Conservation (phyloP, 1,284 basidiomycete species). For the Dichomitus squalens region DNA sequence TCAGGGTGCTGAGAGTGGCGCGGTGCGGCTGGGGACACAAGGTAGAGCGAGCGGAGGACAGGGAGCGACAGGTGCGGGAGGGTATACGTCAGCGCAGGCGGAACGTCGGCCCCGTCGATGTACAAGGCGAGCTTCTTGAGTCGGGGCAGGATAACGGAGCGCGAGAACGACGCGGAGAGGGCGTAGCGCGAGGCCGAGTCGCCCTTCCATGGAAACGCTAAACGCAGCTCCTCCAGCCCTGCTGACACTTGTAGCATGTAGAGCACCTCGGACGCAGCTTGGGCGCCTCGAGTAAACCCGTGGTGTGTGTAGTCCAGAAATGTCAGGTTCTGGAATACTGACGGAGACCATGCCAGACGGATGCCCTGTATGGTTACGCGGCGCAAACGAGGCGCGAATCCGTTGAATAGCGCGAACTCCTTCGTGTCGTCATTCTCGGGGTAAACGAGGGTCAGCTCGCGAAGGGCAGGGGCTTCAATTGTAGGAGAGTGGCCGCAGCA, state of each 20-base stretch:
- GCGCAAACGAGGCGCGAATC: slow-evolving; percentile 57
- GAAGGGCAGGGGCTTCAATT: slow-evolving; percentile 47
- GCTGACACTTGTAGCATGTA: slow-evolving; percentile 36
- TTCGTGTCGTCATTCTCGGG: slow-evolving; percentile 67
- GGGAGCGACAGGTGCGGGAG: slow-evolving; percentile 28
- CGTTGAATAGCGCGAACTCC: slow-evolving; percentile 64
- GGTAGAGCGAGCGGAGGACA: slow-evolving; percentile 27
- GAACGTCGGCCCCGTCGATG: slow-evolving; percentile 31
- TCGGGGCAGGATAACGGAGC: slow-evolving; percentile 23
- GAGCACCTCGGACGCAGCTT: slow-evolving; percentile 33
- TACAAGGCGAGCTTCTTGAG: slow-evolving; percentile 26
- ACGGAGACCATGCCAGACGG: slow-evolving; percentile 59
- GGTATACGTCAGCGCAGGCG: slow-evolving; percentile 29
- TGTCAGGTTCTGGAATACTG: slow-evolving; percentile 59
- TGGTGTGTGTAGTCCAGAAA: slow-evolving; percentile 55
- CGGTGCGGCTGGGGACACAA: slow-evolving; percentile 16
- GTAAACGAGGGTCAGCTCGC: slow-evolving; percentile 59
- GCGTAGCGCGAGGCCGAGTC: slow-evolving; percentile 20
- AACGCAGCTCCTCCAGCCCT: slow-evolving; percentile 26
- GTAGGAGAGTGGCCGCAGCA: slow-evolving; percentile 43
- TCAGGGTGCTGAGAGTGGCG: slow-evolving; percentile 8
- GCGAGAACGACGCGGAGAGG: slow-evolving; percentile 20
- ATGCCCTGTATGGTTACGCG: slow-evolving; percentile 62
- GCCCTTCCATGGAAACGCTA: slow-evolving; percentile 30
- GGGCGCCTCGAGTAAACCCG: slow-evolving; percentile 36